phyloP scores from a whole-genome alignment of 108 stramenopile genomes.

The Cylindrotheca fusiformis region DNA sequence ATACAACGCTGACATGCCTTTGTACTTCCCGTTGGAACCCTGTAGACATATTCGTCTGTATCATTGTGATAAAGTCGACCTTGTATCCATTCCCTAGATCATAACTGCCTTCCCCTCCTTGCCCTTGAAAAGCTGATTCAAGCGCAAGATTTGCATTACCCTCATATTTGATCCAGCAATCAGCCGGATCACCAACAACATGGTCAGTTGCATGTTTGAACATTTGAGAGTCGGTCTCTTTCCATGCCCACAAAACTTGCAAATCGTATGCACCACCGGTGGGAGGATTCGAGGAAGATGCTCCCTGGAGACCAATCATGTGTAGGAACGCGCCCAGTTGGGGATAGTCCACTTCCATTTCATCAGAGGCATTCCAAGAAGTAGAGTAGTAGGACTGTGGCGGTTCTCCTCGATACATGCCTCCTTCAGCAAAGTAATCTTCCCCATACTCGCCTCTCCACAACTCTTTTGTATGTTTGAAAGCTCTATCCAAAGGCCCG shows the following conservation, averaged over 20 bases:
- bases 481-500: conserved; percentile 34
- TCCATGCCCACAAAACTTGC: background rate
- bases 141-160: background rate
- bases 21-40: background rate
- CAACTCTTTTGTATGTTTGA: conserved; percentile 29
- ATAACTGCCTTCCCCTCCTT: background rate
- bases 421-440: conserved; percentile 40
- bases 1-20: background rate
- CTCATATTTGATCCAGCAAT: conserved; percentile 3
- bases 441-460: conserved; percentile 43
- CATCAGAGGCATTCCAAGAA: conserved; percentile 8
- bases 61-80: conserved; percentile 1
- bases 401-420: conserved; percentile 73
- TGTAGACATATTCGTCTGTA: background rate
- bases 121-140: background rate
- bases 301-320: background rate
- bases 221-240: background rate
- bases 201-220: background rate
- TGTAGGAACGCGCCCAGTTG: background rate
- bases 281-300: background rate
- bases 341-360: background rate
- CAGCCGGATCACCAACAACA: conserved; percentile 2
- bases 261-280: background rate
- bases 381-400: conserved; percentile 29
- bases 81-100: background rate